A percentile compares a stretch with the other conserved stretches of the same genome.
Evolutionary conservation across 1,284 basidiomycete species (phyloP).

Genomic region (Cryptococcus hybrid): DNA sequence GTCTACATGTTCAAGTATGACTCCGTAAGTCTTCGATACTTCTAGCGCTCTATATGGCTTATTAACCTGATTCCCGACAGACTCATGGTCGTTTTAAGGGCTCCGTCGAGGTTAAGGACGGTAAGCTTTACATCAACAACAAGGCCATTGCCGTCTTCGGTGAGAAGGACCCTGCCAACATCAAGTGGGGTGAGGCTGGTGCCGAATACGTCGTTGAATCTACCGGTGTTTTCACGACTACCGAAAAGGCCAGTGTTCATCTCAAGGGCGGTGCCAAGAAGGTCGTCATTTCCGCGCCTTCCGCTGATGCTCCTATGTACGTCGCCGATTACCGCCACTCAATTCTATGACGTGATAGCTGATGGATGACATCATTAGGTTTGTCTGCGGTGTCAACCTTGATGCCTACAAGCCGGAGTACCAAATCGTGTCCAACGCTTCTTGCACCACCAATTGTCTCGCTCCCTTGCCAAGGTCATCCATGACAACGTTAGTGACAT

Average conservation of each 20-base stretch:
- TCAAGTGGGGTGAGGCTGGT: conserved; percentile 76
- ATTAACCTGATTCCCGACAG: conserved; percentile 7
- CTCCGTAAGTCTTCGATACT: conserved; percentile 48
- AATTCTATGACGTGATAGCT: too few relatives aligned
- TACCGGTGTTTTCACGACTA: conserved; percentile 99
- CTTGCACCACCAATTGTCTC: conserved; percentile 99
- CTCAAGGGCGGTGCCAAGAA: conserved; percentile 99
- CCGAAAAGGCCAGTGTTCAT: conserved; percentile 81
- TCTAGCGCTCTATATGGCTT: neutral
- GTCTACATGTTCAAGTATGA: conserved; percentile 99
- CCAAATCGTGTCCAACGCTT: conserved; percentile 96
- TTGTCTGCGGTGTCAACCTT: conserved; percentile 94
- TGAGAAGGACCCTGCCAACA: conserved; percentile 85
- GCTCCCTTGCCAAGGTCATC: conserved; percentile 97
- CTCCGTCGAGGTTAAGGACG: conserved; percentile 75
- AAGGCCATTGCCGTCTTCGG: conserved; percentile 75
- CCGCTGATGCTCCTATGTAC: conserved; percentile 94
- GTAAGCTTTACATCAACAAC: conserved; percentile 86
- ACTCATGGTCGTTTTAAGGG: conserved; percentile 97
- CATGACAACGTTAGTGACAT: conserved; percentile 65
- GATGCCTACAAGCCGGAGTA: conserved; percentile 89
- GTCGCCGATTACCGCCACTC: conserved; percentile 7
- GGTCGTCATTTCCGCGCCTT: conserved; percentile 99
- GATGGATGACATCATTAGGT: conserved; percentile 41
- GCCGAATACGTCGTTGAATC: conserved; percentile 97